phyloP scores from a whole-genome alignment of 2,329 filamentous ascomycete genomes.

The Coniochaeta prunicola region DNA sequence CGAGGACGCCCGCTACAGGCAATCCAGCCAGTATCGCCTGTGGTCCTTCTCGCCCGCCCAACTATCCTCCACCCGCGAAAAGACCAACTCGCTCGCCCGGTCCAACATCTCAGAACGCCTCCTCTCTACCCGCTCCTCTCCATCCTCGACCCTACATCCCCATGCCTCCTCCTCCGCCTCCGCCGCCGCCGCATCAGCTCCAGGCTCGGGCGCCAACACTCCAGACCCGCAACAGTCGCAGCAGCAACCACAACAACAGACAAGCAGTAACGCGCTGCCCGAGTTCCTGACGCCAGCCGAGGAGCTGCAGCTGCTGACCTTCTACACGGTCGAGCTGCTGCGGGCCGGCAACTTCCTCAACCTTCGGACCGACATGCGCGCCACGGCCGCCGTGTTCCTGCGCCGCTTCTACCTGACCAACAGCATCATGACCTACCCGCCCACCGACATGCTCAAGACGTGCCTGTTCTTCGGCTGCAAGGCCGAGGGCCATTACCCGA shows the following conservation, averaged over 20 bases:
- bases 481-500: slow-evolving; percentile 71
- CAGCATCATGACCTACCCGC: slow-evolving; percentile 93
- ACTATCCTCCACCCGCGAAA: slow-evolving; percentile 63
- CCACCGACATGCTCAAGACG: slow-evolving; percentile 80
- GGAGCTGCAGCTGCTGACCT: slow-evolving; percentile 72
- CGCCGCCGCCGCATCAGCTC: slow-evolving; percentile 4
- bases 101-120: slow-evolving; percentile 51
- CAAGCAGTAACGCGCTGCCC: slow-evolving; percentile 41
- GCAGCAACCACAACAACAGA: slow-evolving; percentile 20
- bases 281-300: slow-evolving; percentile 79
- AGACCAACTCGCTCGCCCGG: slow-evolving; percentile 70
- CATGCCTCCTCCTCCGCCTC: no score
- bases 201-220: slow-evolving; percentile 21
- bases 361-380: slow-evolving; percentile 44
- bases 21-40: slow-evolving; percentile 81
- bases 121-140: slow-evolving; percentile 51
- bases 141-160: slow-evolving; percentile 23
- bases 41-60: slow-evolving; percentile 84
- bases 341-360: slow-evolving; percentile 48
- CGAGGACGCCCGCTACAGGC: slow-evolving; percentile 86
- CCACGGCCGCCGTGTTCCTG: slow-evolving; percentile 82
- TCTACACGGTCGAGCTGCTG: slow-evolving; percentile 59
- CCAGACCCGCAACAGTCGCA: slow-evolving; percentile 27
- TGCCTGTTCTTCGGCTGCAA: slow-evolving; percentile 92
- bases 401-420: slow-evolving; percentile 94